These are phyloP conservation scores for Tolypocladium inflatum DNA, from an alignment of 2,329 filamentous ascomycete genomes.

Conservation along the genomic window DNA sequence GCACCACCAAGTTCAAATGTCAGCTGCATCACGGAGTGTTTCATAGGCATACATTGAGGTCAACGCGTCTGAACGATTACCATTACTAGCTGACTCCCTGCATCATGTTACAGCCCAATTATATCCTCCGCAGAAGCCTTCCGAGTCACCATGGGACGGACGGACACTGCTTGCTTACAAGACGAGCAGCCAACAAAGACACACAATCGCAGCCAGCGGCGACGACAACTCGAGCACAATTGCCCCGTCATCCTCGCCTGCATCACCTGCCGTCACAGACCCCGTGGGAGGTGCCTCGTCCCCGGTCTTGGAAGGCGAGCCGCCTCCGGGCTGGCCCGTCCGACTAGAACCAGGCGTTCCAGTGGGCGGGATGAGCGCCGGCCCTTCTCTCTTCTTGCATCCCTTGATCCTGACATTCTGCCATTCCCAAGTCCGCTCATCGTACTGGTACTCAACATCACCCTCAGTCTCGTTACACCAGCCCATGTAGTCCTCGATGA, in stretches of 20 bases:
- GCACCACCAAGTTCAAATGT: neutral
- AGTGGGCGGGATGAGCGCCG: neutral
- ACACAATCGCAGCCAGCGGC: conserved; percentile 6
- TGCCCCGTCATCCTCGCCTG: conserved; percentile 3
- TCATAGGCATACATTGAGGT: neutral
- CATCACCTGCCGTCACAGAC: neutral
- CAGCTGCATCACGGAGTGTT: neutral
- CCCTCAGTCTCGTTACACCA: conserved; percentile 12
- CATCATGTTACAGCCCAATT: neutral
- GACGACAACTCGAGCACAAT: conserved; percentile 2
- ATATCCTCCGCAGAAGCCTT: neutral
- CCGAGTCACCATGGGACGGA: neutral
- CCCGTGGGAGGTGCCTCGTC: conserved; percentile 1
- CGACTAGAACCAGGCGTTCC: neutral
- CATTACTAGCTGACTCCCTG: neutral
- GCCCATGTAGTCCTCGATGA: conserved; percentile 19
- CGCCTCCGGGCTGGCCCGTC: neutral
- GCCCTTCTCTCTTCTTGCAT: conserved; percentile 8
- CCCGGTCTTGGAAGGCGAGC: neutral
- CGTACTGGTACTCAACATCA: conserved; percentile 17
- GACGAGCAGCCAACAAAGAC: conserved; percentile 7
- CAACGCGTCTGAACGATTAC: neutral
- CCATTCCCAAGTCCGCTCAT: conserved; percentile 17
- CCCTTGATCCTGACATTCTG: conserved; percentile 17
- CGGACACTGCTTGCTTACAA: neutral